Percentiles rank a stretch among this genome's conserved stretches.
Evolutionary conservation across 2,329 filamentous ascomycete genomes (phyloP).

Genomic region (Xylariales sp.): DNA sequence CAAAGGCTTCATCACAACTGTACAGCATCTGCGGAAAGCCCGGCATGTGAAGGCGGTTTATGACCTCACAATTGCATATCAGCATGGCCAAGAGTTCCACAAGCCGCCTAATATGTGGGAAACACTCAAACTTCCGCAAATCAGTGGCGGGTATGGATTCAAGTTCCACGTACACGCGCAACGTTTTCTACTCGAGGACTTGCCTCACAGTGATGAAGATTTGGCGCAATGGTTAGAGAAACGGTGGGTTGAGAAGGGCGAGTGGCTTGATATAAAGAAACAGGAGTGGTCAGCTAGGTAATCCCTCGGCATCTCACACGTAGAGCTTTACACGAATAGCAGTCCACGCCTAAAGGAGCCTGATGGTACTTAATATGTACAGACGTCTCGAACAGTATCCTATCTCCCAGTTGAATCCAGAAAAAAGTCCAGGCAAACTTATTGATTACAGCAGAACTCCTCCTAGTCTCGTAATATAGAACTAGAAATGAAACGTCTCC

Average conservation of each 20-base stretch:
- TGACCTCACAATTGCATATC: conserved; percentile 52
- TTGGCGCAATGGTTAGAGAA: conserved; percentile 49
- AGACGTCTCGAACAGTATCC: too few species aligned
- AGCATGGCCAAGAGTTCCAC: conserved; percentile 36
- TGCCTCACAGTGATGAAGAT: conserved; percentile 42
- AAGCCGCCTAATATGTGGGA: conserved; percentile 49
- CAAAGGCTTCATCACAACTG: conserved; percentile 56
- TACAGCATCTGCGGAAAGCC: conserved; percentile 48
- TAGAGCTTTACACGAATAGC: too few species aligned
- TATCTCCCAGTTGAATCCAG: too few species aligned
- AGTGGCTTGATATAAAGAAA: conserved; percentile 42
- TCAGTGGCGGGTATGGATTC: conserved; percentile 36
- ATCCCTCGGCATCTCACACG: too few species aligned
- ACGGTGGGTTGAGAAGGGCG: conserved; percentile 49
- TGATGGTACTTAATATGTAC: too few species aligned
- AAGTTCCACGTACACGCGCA: conserved; percentile 47
- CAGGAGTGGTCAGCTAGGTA: too few species aligned
- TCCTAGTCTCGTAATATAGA: too few species aligned
- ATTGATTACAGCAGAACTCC: too few species aligned
- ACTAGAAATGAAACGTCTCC: too few species aligned
- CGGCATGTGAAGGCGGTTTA: conserved; percentile 50
- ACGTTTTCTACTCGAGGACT: conserved; percentile 41
- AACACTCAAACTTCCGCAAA: conserved; percentile 35
- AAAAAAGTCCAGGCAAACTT: too few species aligned
- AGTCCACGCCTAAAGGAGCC: too few species aligned